phyloP scores from a whole-genome alignment of 768 basidiomycete species.

The Leccinum boreale region DNA sequence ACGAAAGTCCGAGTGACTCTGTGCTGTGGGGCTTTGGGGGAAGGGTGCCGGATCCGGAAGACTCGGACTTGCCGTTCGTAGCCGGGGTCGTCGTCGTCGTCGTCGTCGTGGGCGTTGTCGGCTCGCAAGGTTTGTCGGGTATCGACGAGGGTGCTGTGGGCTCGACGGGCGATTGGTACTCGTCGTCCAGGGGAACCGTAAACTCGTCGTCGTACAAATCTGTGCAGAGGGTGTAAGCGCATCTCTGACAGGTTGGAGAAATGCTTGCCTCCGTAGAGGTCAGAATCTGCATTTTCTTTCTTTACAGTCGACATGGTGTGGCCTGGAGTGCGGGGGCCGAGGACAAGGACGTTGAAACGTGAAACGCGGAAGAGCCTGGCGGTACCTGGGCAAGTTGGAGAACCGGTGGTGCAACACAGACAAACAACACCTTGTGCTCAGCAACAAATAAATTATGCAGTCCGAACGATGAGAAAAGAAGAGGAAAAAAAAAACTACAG shows the following conservation, averaged over 20 bases:
- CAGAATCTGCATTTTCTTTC: slow-evolving; percentile 37
- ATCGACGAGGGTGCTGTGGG: slow-evolving; percentile 17
- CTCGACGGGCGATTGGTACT: slow-evolving; percentile 28
- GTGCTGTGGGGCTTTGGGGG: slow-evolving; percentile 27
- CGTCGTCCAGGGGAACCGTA: slow-evolving; percentile 30
- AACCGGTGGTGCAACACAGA: slow-evolving; percentile 11
- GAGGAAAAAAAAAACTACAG: slow-evolving; percentile 11
- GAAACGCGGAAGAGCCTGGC: not conserved
- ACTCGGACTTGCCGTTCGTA: slow-evolving; percentile 23
- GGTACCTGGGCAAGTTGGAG: slow-evolving; percentile 9
- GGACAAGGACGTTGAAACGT: not conserved
- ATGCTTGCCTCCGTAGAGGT: slow-evolving; percentile 45
- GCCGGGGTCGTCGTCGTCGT: slow-evolving; percentile 6
- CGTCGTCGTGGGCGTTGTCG: slow-evolving; percentile 14
- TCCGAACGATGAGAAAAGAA: slow-evolving; percentile 3
- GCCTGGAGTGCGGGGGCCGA: not conserved
- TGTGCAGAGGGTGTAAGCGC: slow-evolving; percentile 20
- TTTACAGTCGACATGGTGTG: slow-evolving; percentile 19
- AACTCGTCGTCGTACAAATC: slow-evolving; percentile 55
- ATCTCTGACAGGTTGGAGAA: not conserved
- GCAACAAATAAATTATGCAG: slow-evolving; percentile 22
- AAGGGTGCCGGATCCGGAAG: slow-evolving; percentile 19
- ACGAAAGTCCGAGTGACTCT: slow-evolving; percentile 41
- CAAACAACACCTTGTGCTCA: slow-evolving; percentile 23
- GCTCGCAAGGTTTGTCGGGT: slow-evolving; percentile 16